Conservation (phyloP, 2,329 filamentous ascomycete species). For the Seiridium unicorne region DNA sequence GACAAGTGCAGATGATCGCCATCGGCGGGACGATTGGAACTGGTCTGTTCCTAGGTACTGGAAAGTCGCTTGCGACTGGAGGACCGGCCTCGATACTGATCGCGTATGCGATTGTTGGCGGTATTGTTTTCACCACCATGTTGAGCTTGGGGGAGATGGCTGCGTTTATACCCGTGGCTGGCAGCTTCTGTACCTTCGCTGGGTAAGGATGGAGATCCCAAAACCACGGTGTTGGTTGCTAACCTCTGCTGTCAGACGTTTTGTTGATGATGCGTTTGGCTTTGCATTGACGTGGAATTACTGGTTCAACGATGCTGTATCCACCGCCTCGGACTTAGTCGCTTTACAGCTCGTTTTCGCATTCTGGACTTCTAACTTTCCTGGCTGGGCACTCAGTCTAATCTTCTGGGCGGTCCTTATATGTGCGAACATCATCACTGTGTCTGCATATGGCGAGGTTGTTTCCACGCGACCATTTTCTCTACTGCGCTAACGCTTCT, state of each 20-base stretch:
- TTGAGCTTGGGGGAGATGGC: constrained; percentile 60
- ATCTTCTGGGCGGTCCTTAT: constrained; percentile 60
- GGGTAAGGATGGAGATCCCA: constrained; percentile 16
- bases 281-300: constrained; percentile 59
- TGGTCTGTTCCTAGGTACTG: constrained; percentile 61
- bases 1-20: constrained; percentile 69
- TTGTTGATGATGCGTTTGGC: constrained; percentile 52
- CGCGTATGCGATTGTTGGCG: constrained; percentile 54
- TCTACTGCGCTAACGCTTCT: background rate
- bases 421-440: constrained; percentile 48
- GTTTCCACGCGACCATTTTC: background rate
- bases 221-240: background rate
- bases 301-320: constrained; percentile 66
- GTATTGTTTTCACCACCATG: constrained; percentile 59
- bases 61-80: constrained; percentile 57
- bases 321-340: constrained; percentile 59
- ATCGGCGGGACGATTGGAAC: constrained; percentile 60
- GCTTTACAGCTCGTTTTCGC: constrained; percentile 56
- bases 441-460: constrained; percentile 51
- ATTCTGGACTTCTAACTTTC: constrained; percentile 62
- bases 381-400: constrained; percentile 61
- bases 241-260: constrained; percentile 28
- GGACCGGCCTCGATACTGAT: constrained; percentile 60
- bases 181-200: constrained; percentile 55
- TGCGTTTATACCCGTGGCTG: constrained; percentile 52